Evolutionary conservation across 2,329 filamentous ascomycete genomes (phyloP), one percentile per base, ranked within the genome.

Genomic region (Sodiomyces alkalinus): DNA sequence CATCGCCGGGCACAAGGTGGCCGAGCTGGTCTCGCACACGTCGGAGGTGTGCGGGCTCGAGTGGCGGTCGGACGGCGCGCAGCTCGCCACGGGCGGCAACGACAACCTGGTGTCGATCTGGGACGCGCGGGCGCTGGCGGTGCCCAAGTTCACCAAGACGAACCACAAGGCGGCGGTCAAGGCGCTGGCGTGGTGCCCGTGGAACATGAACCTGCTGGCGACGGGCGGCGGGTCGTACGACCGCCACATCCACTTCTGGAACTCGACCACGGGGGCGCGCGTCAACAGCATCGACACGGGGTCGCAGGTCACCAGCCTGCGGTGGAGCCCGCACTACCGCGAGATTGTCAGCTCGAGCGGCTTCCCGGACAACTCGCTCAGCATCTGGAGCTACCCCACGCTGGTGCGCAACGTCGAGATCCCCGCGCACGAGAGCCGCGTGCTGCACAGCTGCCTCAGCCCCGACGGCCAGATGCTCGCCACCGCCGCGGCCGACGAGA

Each of bases 161-260:
- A 98, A 98, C 69, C 90, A 98, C 68, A 90, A 90, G 58, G 90
- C 90, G 32, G 90, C 90, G 24, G 86, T 98, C 60, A 98, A 98
- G 72, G 90, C 90, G 33, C 73, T 98, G 25, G 80, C 85, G 38
- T 98, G 90, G 90, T 98, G 90, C 67, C 90, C 90, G 23, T 98
- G 90, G 90, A 90, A 93, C 62, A 75, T 82, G 56, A 96, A 94
- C 66, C 74, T 96, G 27, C 78, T 98, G 26, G 90, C 90, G 33
- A 96, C 90, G 23, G 90, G 90, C 32, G 90, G 90, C 48, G 90
- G 90, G 42, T 92, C 83, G 23, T 92, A 94, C 55, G 90, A 98
- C 53, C 80, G 85, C 43, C 81, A 94, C 59, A 98, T 98, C 55
- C 90, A 98, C 65, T 98, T 98, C 72, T 98, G 90, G 90, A 98